phyloP scores from a whole-genome alignment of 495 filamentous ascomycete species.

The Trichoderma erinaceum region DNA sequence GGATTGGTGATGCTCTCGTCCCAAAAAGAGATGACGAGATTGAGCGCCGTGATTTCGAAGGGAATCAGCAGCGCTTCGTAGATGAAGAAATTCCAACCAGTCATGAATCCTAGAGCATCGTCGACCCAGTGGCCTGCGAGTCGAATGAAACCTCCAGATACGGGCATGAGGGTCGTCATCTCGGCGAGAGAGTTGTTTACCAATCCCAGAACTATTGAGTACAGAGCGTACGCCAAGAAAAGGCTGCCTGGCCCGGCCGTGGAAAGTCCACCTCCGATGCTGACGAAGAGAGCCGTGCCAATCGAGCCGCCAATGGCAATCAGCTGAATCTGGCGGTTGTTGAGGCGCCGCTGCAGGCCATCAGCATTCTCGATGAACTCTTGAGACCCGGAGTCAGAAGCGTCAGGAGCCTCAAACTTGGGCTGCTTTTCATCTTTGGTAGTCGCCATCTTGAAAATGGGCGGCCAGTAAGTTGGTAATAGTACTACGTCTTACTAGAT shows the following conservation, averaged over 20 bases:
- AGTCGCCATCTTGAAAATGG: conserved; percentile 5
- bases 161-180: conserved; percentile 40
- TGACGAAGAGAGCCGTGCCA: conserved; percentile 73
- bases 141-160: conserved; percentile 39
- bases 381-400: not conserved
- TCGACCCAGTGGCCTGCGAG: conserved; percentile 42
- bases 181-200: conserved; percentile 45
- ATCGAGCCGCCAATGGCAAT: conserved; percentile 74
- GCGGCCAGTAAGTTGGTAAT: too few species aligned
- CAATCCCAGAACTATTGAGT: conserved; percentile 36
- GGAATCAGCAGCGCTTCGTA: conserved; percentile 50
- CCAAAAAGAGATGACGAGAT: conserved; percentile 54
- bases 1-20: conserved; percentile 48
- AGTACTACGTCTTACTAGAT: not conserved
- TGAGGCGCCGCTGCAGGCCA: conserved; percentile 48
- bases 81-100: conserved; percentile 56
- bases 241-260: conserved; percentile 63
- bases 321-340: conserved; percentile 63
- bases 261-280: conserved; percentile 57
- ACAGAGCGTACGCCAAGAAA: conserved; percentile 61
- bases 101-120: conserved; percentile 41
- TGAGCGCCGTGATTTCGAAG: conserved; percentile 48
- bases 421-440: conserved; percentile 10
- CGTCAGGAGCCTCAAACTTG: not conserved
- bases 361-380: conserved; percentile 18